A percentile compares a stretch with the other conserved stretches of the same genome.
phyloP scores from a whole-genome alignment of 1,284 basidiomycete species.

The Ganoderma sinense region DNA sequence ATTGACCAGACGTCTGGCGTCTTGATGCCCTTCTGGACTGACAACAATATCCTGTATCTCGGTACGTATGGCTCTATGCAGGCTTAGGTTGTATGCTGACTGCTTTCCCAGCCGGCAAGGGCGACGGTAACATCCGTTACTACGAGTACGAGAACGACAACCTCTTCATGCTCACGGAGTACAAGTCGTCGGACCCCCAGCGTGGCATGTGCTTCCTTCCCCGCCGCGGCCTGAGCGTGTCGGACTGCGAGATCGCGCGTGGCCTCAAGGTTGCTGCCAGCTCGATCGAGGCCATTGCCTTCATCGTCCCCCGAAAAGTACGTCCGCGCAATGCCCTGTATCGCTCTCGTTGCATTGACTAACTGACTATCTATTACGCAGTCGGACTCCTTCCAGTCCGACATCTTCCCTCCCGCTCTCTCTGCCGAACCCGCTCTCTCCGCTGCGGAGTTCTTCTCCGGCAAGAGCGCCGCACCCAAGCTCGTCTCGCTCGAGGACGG shows the following conservation, averaged over 20 bases:
- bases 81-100: not conserved
- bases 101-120: conserved; percentile 69
- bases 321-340: conserved; percentile 20
- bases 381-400: conserved; percentile 90
- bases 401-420: conserved; percentile 93
- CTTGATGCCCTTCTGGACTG: conserved; percentile 97
- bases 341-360: not conserved
- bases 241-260: conserved; percentile 95
- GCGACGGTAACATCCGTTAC: conserved; percentile 94
- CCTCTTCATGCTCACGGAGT: conserved; percentile 83
- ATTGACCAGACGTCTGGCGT: conserved; percentile 93
- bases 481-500: conserved; percentile 72
- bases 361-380: conserved; percentile 43
- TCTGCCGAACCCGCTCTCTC: conserved; percentile 83
- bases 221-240: conserved; percentile 85
- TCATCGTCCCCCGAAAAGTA: conserved; percentile 93
- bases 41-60: conserved; percentile 94
- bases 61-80: conserved; percentile 51
- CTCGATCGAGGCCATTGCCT: conserved; percentile 88
- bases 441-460: conserved; percentile 88
- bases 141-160: conserved; percentile 94
- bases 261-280: conserved; percentile 89
- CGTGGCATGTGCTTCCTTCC: conserved; percentile 97
- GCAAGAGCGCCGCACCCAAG: conserved; percentile 80
- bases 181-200: conserved; percentile 92